Conservation (phyloP, 2,329 filamentous ascomycete genomes). For the Diaporthe sp. region DNA sequence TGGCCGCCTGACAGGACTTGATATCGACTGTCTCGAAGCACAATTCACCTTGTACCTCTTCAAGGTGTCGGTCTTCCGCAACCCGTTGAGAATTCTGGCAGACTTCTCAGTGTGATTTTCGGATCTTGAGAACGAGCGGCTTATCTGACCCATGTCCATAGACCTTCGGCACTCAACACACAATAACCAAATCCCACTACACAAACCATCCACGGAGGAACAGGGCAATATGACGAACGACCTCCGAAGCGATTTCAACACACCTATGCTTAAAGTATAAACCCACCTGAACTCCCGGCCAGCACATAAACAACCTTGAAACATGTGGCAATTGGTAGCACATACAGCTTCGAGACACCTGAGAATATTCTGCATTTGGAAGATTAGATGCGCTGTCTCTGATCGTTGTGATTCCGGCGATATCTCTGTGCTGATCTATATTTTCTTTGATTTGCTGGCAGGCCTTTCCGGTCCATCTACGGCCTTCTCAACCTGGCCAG, state of each 20-base stretch:
- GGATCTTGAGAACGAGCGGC: not conserved
- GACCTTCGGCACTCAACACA: not conserved
- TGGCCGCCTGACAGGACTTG: not conserved
- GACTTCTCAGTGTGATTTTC: too few species aligned
- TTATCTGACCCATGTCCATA: not conserved
- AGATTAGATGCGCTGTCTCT: too few species aligned
- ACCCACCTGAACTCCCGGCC: not conserved
- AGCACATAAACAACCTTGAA: not conserved
- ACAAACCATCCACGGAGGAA: not conserved
- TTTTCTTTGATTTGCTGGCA: not conserved
- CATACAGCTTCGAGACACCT: too few species aligned
- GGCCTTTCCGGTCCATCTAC: conserved; percentile 24
- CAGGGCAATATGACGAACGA: not conserved
- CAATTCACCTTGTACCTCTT: too few species aligned
- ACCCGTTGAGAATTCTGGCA: too few species aligned
- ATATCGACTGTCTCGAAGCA: not conserved
- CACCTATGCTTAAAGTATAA: not conserved
- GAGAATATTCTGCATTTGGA: not conserved
- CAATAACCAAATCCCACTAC: not conserved
- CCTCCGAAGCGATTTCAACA: not conserved
- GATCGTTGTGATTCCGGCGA: not conserved
- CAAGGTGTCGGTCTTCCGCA: too few species aligned
- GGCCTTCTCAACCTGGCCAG: conserved; percentile 18
- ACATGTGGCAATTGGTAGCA: not conserved
- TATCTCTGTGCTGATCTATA: not conserved